Evolutionary conservation across 495 filamentous ascomycete genomes (phyloP).

Genomic region (Chlorociboria aeruginascens): DNA sequence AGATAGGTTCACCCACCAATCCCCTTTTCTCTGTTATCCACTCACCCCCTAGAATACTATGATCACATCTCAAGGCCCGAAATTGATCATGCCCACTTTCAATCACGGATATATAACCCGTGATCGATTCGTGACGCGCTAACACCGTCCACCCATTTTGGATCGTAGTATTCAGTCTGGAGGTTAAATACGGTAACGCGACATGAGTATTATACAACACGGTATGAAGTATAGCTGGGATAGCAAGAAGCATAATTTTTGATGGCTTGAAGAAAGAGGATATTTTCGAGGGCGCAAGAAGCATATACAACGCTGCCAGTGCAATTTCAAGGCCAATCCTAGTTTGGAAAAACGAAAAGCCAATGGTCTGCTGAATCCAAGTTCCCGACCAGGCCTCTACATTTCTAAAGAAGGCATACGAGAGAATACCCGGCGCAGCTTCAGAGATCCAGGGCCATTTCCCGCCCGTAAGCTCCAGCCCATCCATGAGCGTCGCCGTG

Average conservation of each 20-base stretch:
- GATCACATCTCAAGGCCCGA: conserved; percentile 82
- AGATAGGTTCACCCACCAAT: conserved; percentile 62
- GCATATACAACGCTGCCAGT: conserved; percentile 47
- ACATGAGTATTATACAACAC: conserved; percentile 61
- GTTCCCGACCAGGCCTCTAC: conserved; percentile 39
- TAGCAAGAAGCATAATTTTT: conserved; percentile 45
- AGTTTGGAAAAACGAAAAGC: conserved; percentile 49
- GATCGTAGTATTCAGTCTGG: conserved; percentile 52
- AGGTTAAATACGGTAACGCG: conserved; percentile 35
- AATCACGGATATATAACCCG: conserved; percentile 85
- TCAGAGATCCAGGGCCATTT: conserved; percentile 33
- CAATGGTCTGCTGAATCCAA: conserved; percentile 43
- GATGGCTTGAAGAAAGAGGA: no score
- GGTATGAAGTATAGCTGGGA: conserved; percentile 62
- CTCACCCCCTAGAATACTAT: conserved; percentile 89
- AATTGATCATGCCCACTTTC: conserved; percentile 60
- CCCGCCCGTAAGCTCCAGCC: conserved; percentile 43
- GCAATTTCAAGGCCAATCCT: conserved; percentile 59
- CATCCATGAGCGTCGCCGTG: conserved; percentile 50
- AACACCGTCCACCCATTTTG: conserved; percentile 47
- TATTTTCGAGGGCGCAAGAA: conserved; percentile 45
- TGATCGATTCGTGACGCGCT: conserved; percentile 69
- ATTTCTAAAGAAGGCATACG: conserved; percentile 51
- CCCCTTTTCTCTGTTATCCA: conserved; percentile 35
- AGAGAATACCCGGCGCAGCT: conserved; percentile 45